Conservation (phyloP, 345 rosid genomes). For the Litchi chinensis region DNA sequence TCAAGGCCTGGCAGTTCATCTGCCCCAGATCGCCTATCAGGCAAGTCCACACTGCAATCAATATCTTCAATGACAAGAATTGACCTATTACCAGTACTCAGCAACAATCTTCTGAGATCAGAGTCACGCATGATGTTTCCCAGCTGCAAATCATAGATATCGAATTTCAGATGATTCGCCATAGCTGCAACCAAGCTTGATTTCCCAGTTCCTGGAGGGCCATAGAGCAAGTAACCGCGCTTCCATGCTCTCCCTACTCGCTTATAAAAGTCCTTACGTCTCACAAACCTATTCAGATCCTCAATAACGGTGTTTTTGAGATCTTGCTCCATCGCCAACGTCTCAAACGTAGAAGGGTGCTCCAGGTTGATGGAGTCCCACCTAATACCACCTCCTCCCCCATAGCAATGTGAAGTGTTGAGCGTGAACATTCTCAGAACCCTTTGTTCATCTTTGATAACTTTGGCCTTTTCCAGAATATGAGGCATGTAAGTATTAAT, state of each 20-base stretch:
- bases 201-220: slow-evolving; percentile 82
- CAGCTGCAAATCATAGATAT: slow-evolving; percentile 65
- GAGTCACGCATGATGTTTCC: slow-evolving; percentile 46
- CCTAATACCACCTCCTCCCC: slow-evolving; percentile 10
- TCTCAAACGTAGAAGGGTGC: slow-evolving; percentile 72
- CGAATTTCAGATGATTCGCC: slow-evolving; percentile 69
- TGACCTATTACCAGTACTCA: slow-evolving; percentile 49
- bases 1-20: slow-evolving; percentile 34
- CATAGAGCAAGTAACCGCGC: slow-evolving; percentile 68
- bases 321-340: slow-evolving; percentile 59
- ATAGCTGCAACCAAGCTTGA: slow-evolving; percentile 77
- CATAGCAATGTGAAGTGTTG: not conserved
- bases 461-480: slow-evolving; percentile 38
- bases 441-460: slow-evolving; percentile 32
- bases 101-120: slow-evolving; percentile 51
- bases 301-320: slow-evolving; percentile 42
- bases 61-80: slow-evolving; percentile 75
- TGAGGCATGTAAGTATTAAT: slow-evolving; percentile 45
- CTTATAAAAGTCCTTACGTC: slow-evolving; percentile 60
- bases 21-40: slow-evolving; percentile 36
- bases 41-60: slow-evolving; percentile 54
- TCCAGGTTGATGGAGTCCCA: slow-evolving; percentile 66
- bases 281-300: slow-evolving; percentile 57
- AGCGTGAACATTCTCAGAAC: slow-evolving; percentile 57
- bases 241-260: slow-evolving; percentile 74